A percentile compares a stretch with the other conserved stretches of the same genome.
Evolutionary conservation across 1,139 yeast species (phyloP).

Genomic region (Suhomyces coccinellae): DNA sequence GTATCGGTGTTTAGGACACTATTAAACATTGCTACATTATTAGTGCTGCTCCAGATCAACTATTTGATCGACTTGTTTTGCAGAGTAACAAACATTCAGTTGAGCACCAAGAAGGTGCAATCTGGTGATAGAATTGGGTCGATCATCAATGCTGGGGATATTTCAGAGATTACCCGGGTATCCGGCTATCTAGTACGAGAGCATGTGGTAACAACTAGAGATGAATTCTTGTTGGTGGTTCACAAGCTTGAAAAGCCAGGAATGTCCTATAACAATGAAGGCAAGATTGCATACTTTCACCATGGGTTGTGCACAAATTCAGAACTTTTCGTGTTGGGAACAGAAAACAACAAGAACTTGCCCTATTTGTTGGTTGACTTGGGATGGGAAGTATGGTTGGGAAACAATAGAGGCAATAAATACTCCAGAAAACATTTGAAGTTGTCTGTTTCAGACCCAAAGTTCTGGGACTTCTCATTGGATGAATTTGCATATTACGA

Average conservation of each 20-base stretch:
- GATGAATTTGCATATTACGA: slow-evolving; percentile 86
- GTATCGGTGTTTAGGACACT: slow-evolving; percentile 7
- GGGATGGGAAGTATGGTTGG: slow-evolving; percentile 42
- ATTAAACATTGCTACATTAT: slow-evolving; percentile 7
- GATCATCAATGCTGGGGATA: slow-evolving; percentile 44
- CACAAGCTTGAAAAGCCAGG: slow-evolving; percentile 30
- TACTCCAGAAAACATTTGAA: slow-evolving; percentile 41
- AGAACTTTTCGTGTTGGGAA: slow-evolving; percentile 45
- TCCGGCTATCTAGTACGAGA: slow-evolving; percentile 70
- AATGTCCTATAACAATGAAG: slow-evolving; percentile 4
- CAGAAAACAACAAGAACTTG: slow-evolving; percentile 30
- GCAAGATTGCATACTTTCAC: slow-evolving; percentile 44
- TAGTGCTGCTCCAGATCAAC: slow-evolving; percentile 9
- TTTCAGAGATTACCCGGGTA: slow-evolving; percentile 61
- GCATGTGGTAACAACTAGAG: slow-evolving; percentile 60
- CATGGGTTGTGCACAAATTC: slow-evolving; percentile 50
- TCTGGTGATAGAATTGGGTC: not conserved
- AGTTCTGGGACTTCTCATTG: slow-evolving; percentile 82
- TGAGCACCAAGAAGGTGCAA: not conserved
- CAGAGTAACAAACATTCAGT: not conserved
- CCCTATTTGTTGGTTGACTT: slow-evolving; percentile 32
- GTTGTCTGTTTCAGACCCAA: slow-evolving; percentile 40
- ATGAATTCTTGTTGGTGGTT: slow-evolving; percentile 43
- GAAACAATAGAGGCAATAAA: slow-evolving; percentile 39
- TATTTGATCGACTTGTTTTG: slow-evolving; percentile 1